These are phyloP conservation scores for Kentomonas sorsogonicus DNA, from an alignment of 208 protist genomes.

Conservation along the genomic window DNA sequence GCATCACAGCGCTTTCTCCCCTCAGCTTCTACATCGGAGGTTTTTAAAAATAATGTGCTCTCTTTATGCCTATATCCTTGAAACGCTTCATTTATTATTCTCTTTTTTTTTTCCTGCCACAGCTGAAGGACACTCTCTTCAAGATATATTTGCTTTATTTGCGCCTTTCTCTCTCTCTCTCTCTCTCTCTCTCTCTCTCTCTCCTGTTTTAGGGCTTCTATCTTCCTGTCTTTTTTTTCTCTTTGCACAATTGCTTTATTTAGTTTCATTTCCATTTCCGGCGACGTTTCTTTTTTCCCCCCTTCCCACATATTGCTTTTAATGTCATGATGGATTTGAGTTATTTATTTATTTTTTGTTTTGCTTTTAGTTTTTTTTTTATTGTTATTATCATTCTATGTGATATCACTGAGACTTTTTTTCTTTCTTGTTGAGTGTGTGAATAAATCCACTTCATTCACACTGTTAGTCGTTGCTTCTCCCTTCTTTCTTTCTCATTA, in stretches of 20 bases:
- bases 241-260: conserved; percentile 2
- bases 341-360: background rate
- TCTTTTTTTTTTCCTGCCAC: background rate
- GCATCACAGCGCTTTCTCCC: too few relatives aligned
- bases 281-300: background rate
- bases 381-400: background rate
- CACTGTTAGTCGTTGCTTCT: background rate
- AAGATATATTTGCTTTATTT: conserved; percentile 7
- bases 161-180: conserved; percentile 6
- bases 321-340: background rate
- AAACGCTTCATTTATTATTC: background rate
- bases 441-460: background rate
- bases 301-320: background rate
- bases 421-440: conserved; percentile 1
- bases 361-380: background rate
- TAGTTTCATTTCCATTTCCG: background rate
- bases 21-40: too few relatives aligned
- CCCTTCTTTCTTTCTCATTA: conserved; percentile 11
- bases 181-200: background rate
- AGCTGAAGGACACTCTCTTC: background rate
- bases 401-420: background rate
- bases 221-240: conserved; percentile 15
- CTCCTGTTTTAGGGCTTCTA: background rate
- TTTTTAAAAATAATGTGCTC: too few relatives aligned
- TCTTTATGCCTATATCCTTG: too few relatives aligned